Conservation (phyloP, 23 red algal genomes). For the Cyanidioschyzon merolae region DNA sequence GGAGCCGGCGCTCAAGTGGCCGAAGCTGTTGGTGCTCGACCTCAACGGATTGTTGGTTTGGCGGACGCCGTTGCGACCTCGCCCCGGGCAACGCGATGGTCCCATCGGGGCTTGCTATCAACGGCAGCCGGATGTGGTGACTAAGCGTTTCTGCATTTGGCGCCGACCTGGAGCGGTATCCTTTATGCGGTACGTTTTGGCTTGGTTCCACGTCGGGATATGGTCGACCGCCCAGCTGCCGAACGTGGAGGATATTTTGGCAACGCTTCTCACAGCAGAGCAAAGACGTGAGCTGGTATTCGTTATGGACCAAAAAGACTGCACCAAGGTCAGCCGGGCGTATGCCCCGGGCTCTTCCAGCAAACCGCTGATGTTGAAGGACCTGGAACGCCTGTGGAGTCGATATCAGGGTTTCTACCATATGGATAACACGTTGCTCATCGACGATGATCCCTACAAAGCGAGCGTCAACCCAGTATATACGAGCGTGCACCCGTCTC, state of each 20-base stretch:
- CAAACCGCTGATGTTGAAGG: conserved; percentile 4
- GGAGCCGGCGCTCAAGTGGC: not conserved
- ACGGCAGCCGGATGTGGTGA: not conserved
- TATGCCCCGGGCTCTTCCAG: not conserved
- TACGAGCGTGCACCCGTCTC: not conserved
- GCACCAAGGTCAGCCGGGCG: not conserved
- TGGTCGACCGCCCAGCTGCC: conserved; percentile 7
- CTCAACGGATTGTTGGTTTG: not conserved
- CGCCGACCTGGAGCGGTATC: not conserved
- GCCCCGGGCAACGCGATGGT: not conserved
- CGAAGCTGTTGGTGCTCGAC: conserved; percentile 9
- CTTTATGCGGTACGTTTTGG: not conserved
- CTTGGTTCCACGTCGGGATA: not conserved
- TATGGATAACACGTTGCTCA: conserved; percentile 2
- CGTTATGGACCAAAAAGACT: conserved; percentile 8
- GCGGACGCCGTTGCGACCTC: not conserved
- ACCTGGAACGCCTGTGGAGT: not conserved
- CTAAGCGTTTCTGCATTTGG: conserved; percentile 10
- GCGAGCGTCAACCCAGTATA: not conserved
- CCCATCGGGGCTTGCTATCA: not conserved
- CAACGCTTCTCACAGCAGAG: not conserved
- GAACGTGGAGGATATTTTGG: conserved; percentile 8
- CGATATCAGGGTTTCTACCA: not conserved
- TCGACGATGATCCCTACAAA: conserved; percentile 15
- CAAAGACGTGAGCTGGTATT: not conserved